These are phyloP conservation scores for Globisporangium barbulae DNA, from an alignment of 352 stramenopile genomes.

Conservation along the genomic window DNA sequence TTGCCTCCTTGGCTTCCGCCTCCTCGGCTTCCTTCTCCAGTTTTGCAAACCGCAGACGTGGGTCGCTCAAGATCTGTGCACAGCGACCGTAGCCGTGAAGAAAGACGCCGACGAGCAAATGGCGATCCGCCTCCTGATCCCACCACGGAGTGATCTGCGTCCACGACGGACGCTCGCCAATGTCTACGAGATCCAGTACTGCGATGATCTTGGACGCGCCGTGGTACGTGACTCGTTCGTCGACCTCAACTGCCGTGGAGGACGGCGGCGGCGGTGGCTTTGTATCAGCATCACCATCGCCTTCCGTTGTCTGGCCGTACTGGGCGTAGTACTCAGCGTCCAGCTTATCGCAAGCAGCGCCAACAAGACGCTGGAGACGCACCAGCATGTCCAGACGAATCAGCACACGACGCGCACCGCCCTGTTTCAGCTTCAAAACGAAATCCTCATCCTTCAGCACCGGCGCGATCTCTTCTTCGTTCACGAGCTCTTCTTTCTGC, in stretches of 20 bases:
- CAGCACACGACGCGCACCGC: constrained; percentile 74
- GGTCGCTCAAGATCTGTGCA: constrained; percentile 75
- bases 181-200: constrained; percentile 58
- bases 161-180: constrained; percentile 76
- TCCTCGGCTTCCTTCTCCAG: constrained; percentile 47
- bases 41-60: constrained; percentile 66
- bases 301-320: constrained; percentile 10
- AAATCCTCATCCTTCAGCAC: constrained; percentile 89
- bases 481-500: constrained; percentile 67
- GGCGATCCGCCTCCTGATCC: constrained; percentile 76
- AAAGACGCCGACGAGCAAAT: constrained; percentile 80
- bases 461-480: constrained; percentile 66
- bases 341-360: constrained; percentile 52
- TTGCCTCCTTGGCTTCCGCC: constrained; percentile 11
- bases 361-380: constrained; percentile 62
- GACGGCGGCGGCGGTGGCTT: constrained; percentile 18
- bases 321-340: constrained; percentile 43
- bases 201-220: constrained; percentile 63
- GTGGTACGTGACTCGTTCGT: constrained; percentile 70
- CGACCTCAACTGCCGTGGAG: constrained; percentile 46
- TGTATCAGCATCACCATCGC: not conserved
- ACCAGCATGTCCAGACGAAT: constrained; percentile 86
- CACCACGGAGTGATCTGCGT: constrained; percentile 85
- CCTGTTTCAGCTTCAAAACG: constrained; percentile 82
- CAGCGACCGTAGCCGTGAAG: constrained; percentile 84